Conservation (phyloP, 352 stramenopile species). For the Globisporangium abappressorium region DNA sequence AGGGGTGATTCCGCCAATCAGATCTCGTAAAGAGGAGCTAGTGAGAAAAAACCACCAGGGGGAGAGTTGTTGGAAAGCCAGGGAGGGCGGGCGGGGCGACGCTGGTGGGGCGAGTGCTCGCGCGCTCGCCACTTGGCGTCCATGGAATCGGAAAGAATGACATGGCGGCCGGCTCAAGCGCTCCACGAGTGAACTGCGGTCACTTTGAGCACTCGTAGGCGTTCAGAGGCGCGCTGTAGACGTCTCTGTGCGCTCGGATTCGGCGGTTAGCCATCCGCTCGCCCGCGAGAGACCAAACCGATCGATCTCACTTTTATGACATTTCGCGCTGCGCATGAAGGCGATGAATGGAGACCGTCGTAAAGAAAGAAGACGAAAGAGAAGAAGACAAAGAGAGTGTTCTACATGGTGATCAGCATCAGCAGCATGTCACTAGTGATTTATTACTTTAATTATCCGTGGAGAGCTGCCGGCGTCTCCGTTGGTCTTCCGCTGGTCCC, state of each 20-base stretch:
- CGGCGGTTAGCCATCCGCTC: not conserved
- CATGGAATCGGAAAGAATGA: constrained; percentile 13
- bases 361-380: not conserved
- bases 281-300: not conserved
- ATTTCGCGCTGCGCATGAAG: not conserved
- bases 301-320: constrained; percentile 22
- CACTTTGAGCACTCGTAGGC: not conserved
- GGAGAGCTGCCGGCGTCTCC: not conserved
- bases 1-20: constrained; percentile 7
- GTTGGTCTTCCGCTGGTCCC: not conserved
- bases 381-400: constrained; percentile 9
- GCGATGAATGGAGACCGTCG: not conserved
- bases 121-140: not conserved
- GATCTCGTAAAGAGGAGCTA: not conserved
- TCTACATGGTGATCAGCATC: not conserved
- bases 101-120: not conserved
- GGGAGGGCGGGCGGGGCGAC: constrained; percentile 1
- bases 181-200: not conserved
- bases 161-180: not conserved
- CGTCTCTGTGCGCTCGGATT: not conserved
- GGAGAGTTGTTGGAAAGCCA: not conserved
- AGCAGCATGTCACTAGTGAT: not conserved
- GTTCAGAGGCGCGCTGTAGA: not conserved
- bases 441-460: not conserved
- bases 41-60: constrained; percentile 2